Conservation (phyloP, 306 rosid species). For the Vigna hirtella region DNA sequence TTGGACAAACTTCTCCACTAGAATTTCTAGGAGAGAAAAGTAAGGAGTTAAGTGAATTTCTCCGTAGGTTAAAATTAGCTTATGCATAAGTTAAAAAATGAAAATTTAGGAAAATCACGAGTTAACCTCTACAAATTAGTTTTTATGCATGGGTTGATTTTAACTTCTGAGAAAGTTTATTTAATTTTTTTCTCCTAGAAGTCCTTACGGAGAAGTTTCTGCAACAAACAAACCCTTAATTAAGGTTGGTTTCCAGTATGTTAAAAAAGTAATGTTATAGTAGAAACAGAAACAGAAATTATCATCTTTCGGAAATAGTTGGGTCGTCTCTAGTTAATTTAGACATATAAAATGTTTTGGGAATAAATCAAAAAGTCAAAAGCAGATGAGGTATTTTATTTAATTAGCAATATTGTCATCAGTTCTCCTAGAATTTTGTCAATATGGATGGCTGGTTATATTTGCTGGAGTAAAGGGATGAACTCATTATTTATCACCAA, state of each 20-base stretch:
- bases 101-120: no score
- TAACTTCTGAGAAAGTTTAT: no score
- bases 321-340: slow-evolving; percentile 7
- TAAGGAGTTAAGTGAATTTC: no score
- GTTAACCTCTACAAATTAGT: no score
- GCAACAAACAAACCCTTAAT: no score
- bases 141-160: no score
- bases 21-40: no score
- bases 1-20: no score
- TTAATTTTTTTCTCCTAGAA: no score
- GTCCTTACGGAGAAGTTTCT: no score
- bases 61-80: no score
- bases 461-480: slow-evolving; percentile 18
- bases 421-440: slow-evolving; percentile 23
- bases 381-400: slow-evolving; percentile 19
- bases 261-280: neutral
- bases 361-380: slow-evolving; percentile 1
- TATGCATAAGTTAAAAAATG: no score
- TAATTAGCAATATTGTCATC: neutral
- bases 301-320: slow-evolving; percentile 15
- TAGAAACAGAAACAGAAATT: slow-evolving; percentile 4
- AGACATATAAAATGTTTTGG: slow-evolving; percentile 4
- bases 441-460: slow-evolving; percentile 18
- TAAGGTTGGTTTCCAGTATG: slow-evolving; percentile 10
- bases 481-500: slow-evolving; percentile 24